A percentile compares a stretch with the other conserved stretches of the same genome.
Evolutionary conservation across 805 yeast genomes (phyloP).

Genomic region (Saturnispora besseyi): DNA sequence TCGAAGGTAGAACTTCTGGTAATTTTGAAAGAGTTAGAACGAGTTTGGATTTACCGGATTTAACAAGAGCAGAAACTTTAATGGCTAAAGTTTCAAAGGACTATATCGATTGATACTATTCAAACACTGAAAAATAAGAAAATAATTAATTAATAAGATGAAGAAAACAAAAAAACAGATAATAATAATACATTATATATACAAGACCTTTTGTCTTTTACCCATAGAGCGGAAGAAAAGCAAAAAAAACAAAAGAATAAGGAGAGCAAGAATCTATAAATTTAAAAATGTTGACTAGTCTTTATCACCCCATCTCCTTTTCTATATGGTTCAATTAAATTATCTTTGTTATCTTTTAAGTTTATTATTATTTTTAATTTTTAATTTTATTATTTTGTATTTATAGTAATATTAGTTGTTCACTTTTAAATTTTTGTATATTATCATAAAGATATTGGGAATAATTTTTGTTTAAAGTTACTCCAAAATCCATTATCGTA

Average conservation of each 20-base stretch:
- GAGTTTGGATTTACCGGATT: conserved; percentile 31
- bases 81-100: conserved; percentile 21
- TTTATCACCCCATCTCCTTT: no score
- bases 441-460: conserved; percentile 13
- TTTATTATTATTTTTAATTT: neutral
- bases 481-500: conserved; percentile 42
- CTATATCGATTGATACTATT: conserved; percentile 2
- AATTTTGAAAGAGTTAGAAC: conserved; percentile 26
- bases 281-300: no score
- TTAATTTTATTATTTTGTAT: conserved; percentile 1
- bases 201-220: no score
- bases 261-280: no score
- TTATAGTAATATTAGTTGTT: neutral
- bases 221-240: no score
- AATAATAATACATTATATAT: no score
- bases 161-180: no score
- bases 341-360: neutral
- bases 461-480: conserved; percentile 32
- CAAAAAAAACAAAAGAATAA: no score
- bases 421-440: neutral
- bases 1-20: conserved; percentile 17
- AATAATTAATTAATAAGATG: neutral
- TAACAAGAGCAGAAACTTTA: conserved; percentile 29
- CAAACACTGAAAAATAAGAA: neutral
- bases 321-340: neutral